Base-by-base conservation (phyloP, 2,329 filamentous ascomycete genomes). In the Dactylellina drechsleri region DNA sequence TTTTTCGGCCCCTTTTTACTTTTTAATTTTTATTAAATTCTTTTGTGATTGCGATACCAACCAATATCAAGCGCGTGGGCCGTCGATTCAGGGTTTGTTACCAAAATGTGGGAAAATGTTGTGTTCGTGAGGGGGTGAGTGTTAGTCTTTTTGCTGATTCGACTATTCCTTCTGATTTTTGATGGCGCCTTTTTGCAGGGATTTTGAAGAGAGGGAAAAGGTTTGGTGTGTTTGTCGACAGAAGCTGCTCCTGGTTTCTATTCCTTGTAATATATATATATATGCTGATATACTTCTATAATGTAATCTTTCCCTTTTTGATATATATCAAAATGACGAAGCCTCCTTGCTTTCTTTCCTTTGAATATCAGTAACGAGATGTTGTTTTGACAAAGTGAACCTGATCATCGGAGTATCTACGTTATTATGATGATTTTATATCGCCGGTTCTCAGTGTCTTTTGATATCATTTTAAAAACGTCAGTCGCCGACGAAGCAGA, bases 221-320 rank as follows among this genome's bases (percentile, higher is more conserved):
- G 31, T 5, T 36, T 36, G 31, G 52, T 31, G 26, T 16, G 23
- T 28, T 59, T 43, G 59, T 52, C 52, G 62, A 58, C 16, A 7
- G 41, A 20, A 15, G 13, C 20, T 36, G 31, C 6, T 10, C 6
- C 6, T 26, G 8, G 7, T 26, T 57, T 53, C 49, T 57, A n/a
- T 57, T 56, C 28, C 40, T 66, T 66, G 62, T 66, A 59, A 58
- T 52, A 59, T 66, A 66, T 52, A 66, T 45, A 50, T 4, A 23
- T 45, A 50, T 4, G 4, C 18, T 56, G 6, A 8, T 47, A 15
- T 36, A 50, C 4, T 52, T 41, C 16, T 26, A 41, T 56, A 56
- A 56, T 56, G n/a, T 26, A 15, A 18, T 47, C 7, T 13, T 18
- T 47, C 13, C 13, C 43, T 15, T 36, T 10, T 36, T 10, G 2